phyloP scores from a whole-genome alignment of 176 grass and related monocot genomes.

The Alopecurus myosuroides region DNA sequence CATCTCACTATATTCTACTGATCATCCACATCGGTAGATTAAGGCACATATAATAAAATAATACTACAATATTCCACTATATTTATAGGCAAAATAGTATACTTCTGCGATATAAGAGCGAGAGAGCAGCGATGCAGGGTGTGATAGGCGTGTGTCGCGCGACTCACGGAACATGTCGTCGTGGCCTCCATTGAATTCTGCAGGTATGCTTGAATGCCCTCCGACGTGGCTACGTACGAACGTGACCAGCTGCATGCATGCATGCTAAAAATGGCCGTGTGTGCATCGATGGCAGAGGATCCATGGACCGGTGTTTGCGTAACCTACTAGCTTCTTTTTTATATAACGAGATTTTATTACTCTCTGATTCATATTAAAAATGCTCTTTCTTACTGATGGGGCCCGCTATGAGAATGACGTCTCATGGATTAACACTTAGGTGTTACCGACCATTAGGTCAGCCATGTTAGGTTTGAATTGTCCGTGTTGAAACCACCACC shows the following conservation, averaged over 20 bases:
- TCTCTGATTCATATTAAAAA: no score
- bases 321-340: no score
- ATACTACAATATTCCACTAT: neutral
- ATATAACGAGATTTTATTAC: no score
- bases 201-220: neutral
- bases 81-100: neutral
- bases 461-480: no score
- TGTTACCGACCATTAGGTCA: no score
- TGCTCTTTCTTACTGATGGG: no score
- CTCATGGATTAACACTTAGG: no score
- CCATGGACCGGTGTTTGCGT: neutral
- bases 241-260: neutral
- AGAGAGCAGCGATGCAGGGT: neutral
- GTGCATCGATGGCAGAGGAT: neutral
- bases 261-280: neutral
- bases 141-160: neutral
- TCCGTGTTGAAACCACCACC: no score
- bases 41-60: neutral
- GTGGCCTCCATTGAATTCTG: neutral
- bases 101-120: neutral
- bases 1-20: no score
- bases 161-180: neutral
- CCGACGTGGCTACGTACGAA: no score
- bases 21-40: neutral
- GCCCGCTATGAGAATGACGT: no score